Evolutionary conservation across 2,329 filamentous ascomycete genomes (phyloP).

Genomic region (Nannizziopsis barbatae): DNA sequence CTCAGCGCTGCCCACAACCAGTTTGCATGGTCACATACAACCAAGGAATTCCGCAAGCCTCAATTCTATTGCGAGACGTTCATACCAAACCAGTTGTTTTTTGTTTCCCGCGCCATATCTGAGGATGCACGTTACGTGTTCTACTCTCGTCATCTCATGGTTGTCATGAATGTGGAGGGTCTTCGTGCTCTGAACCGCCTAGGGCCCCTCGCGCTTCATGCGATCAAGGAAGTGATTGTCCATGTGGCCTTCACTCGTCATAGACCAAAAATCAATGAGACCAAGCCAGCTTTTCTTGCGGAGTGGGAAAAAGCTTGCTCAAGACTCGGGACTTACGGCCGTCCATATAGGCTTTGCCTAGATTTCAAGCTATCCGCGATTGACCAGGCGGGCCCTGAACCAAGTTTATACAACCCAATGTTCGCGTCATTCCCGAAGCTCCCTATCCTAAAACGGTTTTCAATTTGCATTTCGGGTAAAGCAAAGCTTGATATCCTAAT

Average conservation of each 20-base stretch:
- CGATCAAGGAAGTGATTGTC: neutral
- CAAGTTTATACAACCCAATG: neutral
- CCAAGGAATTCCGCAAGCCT: neutral
- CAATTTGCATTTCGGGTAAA: too few relatives aligned
- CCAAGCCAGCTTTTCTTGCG: neutral
- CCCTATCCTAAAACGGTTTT: neutral
- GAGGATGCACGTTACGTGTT: neutral
- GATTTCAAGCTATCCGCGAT: neutral
- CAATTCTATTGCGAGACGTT: neutral
- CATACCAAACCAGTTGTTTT: neutral
- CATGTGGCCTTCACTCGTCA: neutral
- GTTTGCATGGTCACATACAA: neutral
- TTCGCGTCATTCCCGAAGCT: neutral
- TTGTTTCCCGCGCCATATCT: neutral
- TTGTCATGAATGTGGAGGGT: neutral
- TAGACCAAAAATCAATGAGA: neutral
- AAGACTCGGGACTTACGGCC: neutral
- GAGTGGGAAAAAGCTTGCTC: neutral
- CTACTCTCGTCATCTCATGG: neutral
- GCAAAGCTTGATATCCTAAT: too few relatives aligned
- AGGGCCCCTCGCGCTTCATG: neutral
- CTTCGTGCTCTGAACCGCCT: neutral
- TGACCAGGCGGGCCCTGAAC: neutral
- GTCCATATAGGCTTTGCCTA: neutral
- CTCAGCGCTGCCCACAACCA: neutral